Conservation (phyloP, 768 basidiomycete species). For the Chiua virens region DNA sequence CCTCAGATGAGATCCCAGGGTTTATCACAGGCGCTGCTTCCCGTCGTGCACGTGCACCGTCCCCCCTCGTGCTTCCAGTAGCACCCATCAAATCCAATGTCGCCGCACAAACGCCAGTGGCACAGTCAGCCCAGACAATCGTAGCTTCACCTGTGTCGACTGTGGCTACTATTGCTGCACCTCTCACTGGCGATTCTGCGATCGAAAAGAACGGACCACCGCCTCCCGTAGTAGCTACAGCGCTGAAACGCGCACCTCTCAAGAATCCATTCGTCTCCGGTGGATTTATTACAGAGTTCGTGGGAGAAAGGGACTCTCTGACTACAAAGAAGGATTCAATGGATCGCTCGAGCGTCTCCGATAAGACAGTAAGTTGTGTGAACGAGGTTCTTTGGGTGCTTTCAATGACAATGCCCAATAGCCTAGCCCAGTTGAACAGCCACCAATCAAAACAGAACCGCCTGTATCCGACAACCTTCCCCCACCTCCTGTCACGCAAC, state of each 20-base stretch:
- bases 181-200: conserved; percentile 3
- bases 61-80: conserved; percentile 25
- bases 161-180: conserved; percentile 7
- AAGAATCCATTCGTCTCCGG: conserved; percentile 51
- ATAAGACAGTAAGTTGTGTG: conserved; percentile 13
- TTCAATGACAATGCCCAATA: conserved; percentile 6
- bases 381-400: neutral
- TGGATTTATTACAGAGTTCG: conserved; percentile 50
- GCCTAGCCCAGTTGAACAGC: conserved; percentile 15
- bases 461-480: conserved; percentile 9
- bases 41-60: conserved; percentile 24
- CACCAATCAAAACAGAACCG: conserved; percentile 22
- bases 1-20: conserved; percentile 31
- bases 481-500: conserved; percentile 8
- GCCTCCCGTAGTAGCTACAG: neutral
- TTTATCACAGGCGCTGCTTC: conserved; percentile 33
- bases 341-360: conserved; percentile 15
- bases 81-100: conserved; percentile 8
- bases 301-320: conserved; percentile 26
- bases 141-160: conserved; percentile 21
- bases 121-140: conserved; percentile 12
- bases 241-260: conserved; percentile 19
- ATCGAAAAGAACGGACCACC: conserved; percentile 12
- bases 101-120: conserved; percentile 13
- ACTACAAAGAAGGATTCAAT: conserved; percentile 20